phyloP scores from a whole-genome alignment of 225 moss, liverwort and hornwort species.

The Physcomitrellopsis africana region DNA sequence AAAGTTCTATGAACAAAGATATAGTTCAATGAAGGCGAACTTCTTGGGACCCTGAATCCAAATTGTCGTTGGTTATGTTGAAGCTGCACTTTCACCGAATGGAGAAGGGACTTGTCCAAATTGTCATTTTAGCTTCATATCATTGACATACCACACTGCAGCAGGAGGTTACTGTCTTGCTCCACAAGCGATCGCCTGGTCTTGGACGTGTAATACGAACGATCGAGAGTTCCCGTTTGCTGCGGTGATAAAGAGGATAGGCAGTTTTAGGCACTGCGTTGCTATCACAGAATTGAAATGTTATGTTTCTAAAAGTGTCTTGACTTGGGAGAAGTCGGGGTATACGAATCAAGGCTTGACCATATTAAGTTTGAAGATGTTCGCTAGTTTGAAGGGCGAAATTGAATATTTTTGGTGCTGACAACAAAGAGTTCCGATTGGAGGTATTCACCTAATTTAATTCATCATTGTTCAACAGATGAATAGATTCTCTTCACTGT shows the following conservation, averaged over 20 bases:
- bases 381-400: conserved; percentile 7
- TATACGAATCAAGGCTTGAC: not conserved
- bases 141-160: conserved; percentile 43
- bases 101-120: conserved; percentile 17
- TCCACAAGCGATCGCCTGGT: conserved; percentile 57
- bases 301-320: no score
- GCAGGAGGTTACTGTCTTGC: conserved; percentile 50
- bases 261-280: conserved; percentile 21
- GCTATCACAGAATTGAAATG: no score
- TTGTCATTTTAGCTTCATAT: conserved; percentile 19
- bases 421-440: no score
- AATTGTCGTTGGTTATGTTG: conserved; percentile 25
- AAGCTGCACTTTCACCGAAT: conserved; percentile 2
- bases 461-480: no score
- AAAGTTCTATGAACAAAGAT: conserved; percentile 7
- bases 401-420: conserved; percentile 20
- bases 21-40: conserved; percentile 21
- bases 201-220: conserved; percentile 41
- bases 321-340: no score
- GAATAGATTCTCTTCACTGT: no score
- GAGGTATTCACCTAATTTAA: no score
- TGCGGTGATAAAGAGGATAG: conserved; percentile 54
- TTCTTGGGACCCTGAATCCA: conserved; percentile 17
- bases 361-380: no score
- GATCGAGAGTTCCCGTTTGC: conserved; percentile 43